Base-by-base conservation (phyloP, 2,329 filamentous ascomycete genomes). In the Hymenoscyphus occultus region DNA sequence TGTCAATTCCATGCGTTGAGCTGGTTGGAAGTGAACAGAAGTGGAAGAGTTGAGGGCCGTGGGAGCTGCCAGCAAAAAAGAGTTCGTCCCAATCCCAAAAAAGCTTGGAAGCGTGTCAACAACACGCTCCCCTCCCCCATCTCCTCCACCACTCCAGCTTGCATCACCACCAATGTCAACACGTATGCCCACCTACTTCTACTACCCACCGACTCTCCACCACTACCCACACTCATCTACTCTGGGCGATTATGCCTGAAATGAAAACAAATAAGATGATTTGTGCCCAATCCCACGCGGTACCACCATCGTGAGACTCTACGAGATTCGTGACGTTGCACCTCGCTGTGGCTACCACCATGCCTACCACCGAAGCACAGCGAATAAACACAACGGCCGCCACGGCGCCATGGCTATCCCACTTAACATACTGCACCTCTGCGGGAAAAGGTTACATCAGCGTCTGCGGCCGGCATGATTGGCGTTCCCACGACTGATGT, bases 191-290 rank as follows among this genome's bases (percentile, higher is more conserved):
- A 35, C 6, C 35, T 7, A 7, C 35, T 7, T 9, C 32, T 5
- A 16, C 16, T 14, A 16, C 45, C 14, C 45, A 13, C 13, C 5
- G 45, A 16, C 13, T 28, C 28, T 28, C 28, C 45, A 51, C 45
- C 45, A 16, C 19, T 13, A 16, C 56, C 56, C 56, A 39, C 56
- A 28, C 56, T 32, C 14, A 12, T 31, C 56, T 22, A 9, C 56
- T 57, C 56, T 57, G 56, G 56, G 56, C 56, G 56, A 57, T 57
- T 57, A 39, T 56, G 31, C 31, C 56, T 57, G 14, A 56, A 57
- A 35, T 57, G 13, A 57, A 57, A 57, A 57, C 56, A 57, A 57
- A 57, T 57, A 39, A 57, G 28, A 57, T 39, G 32, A 39, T 35
- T 57, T 35, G 28, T 19, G 35, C 56, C 56, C 56, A 57, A 57